Conservation (phyloP, 1,284 basidiomycete genomes). For the Paramarasmius palmivorus region DNA sequence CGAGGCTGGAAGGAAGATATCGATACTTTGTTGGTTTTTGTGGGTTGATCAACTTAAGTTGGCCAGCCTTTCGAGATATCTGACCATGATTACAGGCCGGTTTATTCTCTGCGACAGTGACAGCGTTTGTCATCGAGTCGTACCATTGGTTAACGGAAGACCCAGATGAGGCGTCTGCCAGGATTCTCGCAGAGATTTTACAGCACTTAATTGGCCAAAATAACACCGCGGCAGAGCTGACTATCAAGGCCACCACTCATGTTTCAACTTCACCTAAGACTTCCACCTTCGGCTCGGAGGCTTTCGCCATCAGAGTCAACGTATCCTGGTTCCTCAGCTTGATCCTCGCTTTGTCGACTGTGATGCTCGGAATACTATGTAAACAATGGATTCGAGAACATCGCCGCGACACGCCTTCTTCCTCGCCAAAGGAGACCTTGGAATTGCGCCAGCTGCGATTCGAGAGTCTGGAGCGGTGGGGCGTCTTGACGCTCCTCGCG, state of each 20-base stretch:
- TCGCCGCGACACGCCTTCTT: slow-evolving; percentile 11
- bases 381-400: slow-evolving; percentile 25
- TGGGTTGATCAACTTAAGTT: slow-evolving; percentile 10
- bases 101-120: slow-evolving; percentile 22
- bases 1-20: slow-evolving; percentile 21
- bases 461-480: slow-evolving; percentile 26
- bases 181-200: slow-evolving; percentile 13
- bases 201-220: background rate
- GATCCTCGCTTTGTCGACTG: slow-evolving; percentile 19
- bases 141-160: slow-evolving; percentile 21
- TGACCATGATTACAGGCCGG: slow-evolving; percentile 15
- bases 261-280: background rate
- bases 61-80: no score
- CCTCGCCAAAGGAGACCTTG: slow-evolving; percentile 10
- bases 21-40: slow-evolving; percentile 22
- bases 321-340: slow-evolving; percentile 24
- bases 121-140: slow-evolving; percentile 22
- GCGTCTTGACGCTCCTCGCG: slow-evolving; percentile 24
- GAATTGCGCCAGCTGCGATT: slow-evolving; percentile 25
- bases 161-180: slow-evolving; percentile 8
- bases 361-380: slow-evolving; percentile 22
- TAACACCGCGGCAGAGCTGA: background rate
- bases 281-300: background rate
- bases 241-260: background rate
- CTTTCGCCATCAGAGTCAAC: slow-evolving; percentile 17